Conservation (phyloP, 176 grass and related monocot species). For the Phragmites australis region DNA sequence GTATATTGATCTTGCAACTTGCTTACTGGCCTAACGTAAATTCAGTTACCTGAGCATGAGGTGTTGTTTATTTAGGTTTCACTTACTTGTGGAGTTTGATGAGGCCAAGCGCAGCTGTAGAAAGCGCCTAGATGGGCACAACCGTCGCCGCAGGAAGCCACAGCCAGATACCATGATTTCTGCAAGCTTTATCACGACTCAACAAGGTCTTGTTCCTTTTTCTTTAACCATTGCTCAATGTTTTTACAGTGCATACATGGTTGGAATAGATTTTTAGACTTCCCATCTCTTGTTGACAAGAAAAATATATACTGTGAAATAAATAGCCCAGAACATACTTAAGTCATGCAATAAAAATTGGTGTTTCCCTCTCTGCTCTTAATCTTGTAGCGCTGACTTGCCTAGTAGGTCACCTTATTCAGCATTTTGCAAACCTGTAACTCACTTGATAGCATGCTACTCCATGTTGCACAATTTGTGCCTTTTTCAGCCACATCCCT, state of each 20-base stretch:
- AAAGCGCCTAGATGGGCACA: constrained; percentile 92
- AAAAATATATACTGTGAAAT: neutral
- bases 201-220: constrained; percentile 59
- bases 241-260: neutral
- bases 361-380: neutral
- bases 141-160: constrained; percentile 80
- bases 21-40: neutral
- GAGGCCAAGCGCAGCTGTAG: constrained; percentile 90
- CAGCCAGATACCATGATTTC: constrained; percentile 62
- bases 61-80: constrained; percentile 62
- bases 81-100: constrained; percentile 84
- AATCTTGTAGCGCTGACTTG: neutral
- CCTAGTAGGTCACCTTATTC: constrained; percentile 6
- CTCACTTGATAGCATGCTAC: neutral
- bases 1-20: neutral
- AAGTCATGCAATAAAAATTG: neutral
- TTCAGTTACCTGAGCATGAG: constrained; percentile 26
- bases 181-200: constrained; percentile 60
- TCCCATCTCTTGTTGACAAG: neutral
- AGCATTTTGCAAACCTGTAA: neutral
- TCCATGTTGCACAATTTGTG: neutral
- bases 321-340: neutral
- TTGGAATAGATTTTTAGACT: neutral
- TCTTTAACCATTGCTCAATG: neutral
- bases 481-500: constrained; percentile 1